Evolutionary conservation across 2,329 filamentous ascomycete genomes (phyloP).

Genomic region (Neofusicoccum kwambonambiense): DNA sequence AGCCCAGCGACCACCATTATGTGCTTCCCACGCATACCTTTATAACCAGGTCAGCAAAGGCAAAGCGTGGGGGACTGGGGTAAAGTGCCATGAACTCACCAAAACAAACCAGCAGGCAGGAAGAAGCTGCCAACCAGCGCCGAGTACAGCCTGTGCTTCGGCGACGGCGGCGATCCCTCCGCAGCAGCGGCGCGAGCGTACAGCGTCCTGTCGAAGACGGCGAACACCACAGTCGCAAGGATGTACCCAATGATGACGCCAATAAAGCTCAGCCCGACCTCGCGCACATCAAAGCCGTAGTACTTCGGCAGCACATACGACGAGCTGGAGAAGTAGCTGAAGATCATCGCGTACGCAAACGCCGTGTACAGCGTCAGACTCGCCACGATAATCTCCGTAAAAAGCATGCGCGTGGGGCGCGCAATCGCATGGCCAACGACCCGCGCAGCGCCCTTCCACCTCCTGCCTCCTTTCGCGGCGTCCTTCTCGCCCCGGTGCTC

Average conservation of each 20-base stretch:
- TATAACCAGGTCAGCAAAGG: not conserved
- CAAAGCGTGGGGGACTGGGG: too few relatives aligned
- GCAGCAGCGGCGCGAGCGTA: slow-evolving; percentile 26
- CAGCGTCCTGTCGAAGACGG: slow-evolving; percentile 36
- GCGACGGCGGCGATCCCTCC: slow-evolving; percentile 35
- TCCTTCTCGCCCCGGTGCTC: too few relatives aligned
- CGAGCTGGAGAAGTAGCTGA: slow-evolving; percentile 37
- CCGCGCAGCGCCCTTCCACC: too few relatives aligned
- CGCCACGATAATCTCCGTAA: slow-evolving; percentile 35
- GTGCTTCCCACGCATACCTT: slow-evolving; percentile 54
- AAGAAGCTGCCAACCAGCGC: slow-evolving; percentile 59
- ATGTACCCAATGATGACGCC: slow-evolving; percentile 34
- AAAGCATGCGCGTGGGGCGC: slow-evolving; percentile 53
- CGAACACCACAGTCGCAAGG: slow-evolving; percentile 28
- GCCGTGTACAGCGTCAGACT: slow-evolving; percentile 37
- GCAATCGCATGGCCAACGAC: slow-evolving; percentile 42
- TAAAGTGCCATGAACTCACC: slow-evolving; percentile 36
- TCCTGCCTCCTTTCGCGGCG: too few relatives aligned
- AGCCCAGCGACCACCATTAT: slow-evolving; percentile 49
- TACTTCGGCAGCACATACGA: slow-evolving; percentile 33
- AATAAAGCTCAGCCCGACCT: slow-evolving; percentile 35
- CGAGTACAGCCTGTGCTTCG: slow-evolving; percentile 59
- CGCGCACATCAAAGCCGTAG: slow-evolving; percentile 30
- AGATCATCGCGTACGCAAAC: slow-evolving; percentile 36
- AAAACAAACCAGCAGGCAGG: slow-evolving; percentile 56